Base-by-base conservation (phyloP, 1,284 basidiomycete species). In the Pterula multifida region DNA sequence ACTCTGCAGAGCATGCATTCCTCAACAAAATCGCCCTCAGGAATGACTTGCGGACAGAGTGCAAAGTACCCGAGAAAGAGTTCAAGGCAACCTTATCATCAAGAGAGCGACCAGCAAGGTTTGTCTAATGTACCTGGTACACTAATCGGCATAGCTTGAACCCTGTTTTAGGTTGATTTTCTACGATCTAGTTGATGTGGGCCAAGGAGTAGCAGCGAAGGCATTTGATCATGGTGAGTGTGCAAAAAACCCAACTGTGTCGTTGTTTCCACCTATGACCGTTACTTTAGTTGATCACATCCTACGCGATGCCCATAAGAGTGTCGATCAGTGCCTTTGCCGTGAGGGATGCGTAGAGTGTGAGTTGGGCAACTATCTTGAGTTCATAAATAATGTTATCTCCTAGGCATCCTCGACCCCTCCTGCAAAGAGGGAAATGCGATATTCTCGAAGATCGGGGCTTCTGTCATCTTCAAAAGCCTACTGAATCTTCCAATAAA, bases 1-100 rank as follows among this genome's bases (percentile, higher is more conserved):
- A 94, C 59, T 79, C 87, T 1, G 88, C 90, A 1, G 75, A 85
- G 55, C 92, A 95, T 60, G 90, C 89, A 0, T 73, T 93, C 55
- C 65, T 94, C 53, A 90, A 89, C 53, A 77, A 81, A 47, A 91
- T 91, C 57, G 70, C 78, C 3, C 68, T 92, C 56, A 73, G 76
- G 2, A 65, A 73, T 36, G 88, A 92, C 54, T 65, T 94, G n/a
- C 76, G 69, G 49, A 93, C 91, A 1, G 91, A 94, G 60, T 94
- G 91, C 67, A 91, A 93, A 63, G 76, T 76, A 0, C 65, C 75
- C 13, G 81, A 88, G 61, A 90, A 91, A 61, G 90, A 92, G 63
- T 81, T 83, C 61, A 79, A 75, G 52, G 64, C 65, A n/a, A 63
- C 65, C 3, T 69, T 75, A 47, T 79, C 83, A 1, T 65, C 65